These are phyloP conservation scores for Rhodosporidiobolus odoratus DNA, from an alignment of 768 basidiomycete species.

Conservation along the genomic window DNA sequence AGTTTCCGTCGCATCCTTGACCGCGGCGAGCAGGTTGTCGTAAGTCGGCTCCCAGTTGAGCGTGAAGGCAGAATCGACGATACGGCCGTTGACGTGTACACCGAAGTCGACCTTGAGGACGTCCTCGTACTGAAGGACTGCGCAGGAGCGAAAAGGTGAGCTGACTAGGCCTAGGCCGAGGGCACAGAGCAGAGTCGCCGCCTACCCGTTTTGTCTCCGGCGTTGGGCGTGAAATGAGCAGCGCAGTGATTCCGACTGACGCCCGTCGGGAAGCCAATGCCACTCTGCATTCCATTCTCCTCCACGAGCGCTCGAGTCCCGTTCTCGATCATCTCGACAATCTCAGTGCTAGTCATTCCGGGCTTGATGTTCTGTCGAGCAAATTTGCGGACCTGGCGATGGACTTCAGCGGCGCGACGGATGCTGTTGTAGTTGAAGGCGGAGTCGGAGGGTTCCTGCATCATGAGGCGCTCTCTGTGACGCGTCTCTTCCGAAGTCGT, in stretches of 20 bases:
- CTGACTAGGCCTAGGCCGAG: not conserved
- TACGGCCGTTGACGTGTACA: constrained; percentile 93
- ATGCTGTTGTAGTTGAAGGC: constrained; percentile 66
- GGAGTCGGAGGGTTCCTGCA: constrained; percentile 65
- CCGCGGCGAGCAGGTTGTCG: constrained; percentile 80
- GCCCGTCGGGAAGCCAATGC: constrained; percentile 95
- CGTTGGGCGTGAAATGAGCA: constrained; percentile 93
- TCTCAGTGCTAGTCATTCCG: constrained; percentile 90
- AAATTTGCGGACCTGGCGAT: constrained; percentile 79
- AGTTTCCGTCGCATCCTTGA: constrained; percentile 87
- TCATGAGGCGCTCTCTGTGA: constrained; percentile 68
- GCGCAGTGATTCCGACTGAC: constrained; percentile 89
- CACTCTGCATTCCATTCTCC: constrained; percentile 70
- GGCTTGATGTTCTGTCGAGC: constrained; percentile 79
- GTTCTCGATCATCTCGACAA: constrained; percentile 87
- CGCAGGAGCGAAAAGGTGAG: not conserved
- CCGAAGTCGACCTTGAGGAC: constrained; percentile 96
- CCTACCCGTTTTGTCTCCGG: constrained; percentile 51
- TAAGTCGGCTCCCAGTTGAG: constrained; percentile 81
- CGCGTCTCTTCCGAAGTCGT: constrained; percentile 86
- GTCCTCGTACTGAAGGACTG: constrained; percentile 76
- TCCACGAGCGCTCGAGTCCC: constrained; percentile 86
- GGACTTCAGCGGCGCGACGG: constrained; percentile 89
- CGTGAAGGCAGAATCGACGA: constrained; percentile 93
- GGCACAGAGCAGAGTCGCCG: not conserved